These are phyloP conservation scores for Cichorium intybus DNA, from an alignment of 140 eudicot species.

Conservation along the genomic window DNA sequence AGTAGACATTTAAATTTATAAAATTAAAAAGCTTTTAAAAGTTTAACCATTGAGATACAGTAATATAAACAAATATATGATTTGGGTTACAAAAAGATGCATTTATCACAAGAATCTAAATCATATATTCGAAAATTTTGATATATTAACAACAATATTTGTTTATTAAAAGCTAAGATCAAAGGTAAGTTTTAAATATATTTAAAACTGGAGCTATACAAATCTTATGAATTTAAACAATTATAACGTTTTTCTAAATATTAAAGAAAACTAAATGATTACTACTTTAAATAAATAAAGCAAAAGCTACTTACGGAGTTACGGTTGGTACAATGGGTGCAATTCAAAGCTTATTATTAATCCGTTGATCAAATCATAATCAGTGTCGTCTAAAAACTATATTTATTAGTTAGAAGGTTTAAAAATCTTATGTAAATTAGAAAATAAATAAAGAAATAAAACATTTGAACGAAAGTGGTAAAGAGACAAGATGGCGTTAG, in stretches of 20 bases:
- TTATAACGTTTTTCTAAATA: background rate
- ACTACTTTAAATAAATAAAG: background rate
- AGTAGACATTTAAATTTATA: too few species aligned
- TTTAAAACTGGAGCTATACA: too few species aligned
- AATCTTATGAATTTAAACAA: background rate
- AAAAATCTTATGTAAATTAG: background rate
- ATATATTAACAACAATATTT: background rate
- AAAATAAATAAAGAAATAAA: background rate
- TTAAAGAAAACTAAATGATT: background rate
- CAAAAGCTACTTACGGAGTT: too few species aligned
- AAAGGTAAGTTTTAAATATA: background rate
- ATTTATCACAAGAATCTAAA: slow-evolving; percentile 8
- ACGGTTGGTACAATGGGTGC: background rate
- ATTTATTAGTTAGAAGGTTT: background rate
- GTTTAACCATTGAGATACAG: too few species aligned
- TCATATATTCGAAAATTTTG: background rate
- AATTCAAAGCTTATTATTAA: too few species aligned
- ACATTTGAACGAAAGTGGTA: background rate
- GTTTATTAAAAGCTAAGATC: background rate
- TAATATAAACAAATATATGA: too few species aligned
- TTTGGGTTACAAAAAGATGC: background rate
- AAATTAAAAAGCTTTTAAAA: too few species aligned
- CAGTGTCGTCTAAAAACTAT: background rate
- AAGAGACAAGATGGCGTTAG: background rate
- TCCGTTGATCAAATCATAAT: too few species aligned